Conservation (phyloP, 2,329 filamentous ascomycete species). For the Leptographium procerum region DNA sequence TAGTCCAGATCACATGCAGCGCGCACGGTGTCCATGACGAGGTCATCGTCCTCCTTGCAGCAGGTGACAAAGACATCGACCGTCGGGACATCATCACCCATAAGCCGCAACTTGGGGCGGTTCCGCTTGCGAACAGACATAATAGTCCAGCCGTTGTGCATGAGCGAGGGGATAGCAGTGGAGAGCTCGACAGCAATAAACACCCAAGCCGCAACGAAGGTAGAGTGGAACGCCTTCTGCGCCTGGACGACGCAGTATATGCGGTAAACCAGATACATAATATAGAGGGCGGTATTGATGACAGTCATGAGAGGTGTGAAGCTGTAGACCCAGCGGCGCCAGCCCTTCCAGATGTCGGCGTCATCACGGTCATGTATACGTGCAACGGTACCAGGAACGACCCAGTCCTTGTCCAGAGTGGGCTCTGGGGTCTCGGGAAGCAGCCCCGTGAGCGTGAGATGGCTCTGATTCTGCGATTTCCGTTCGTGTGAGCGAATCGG, state of each 20-base stretch:
- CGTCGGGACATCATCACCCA: slow-evolving; percentile 36
- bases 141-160: slow-evolving; percentile 49
- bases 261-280: slow-evolving; percentile 37
- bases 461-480: slow-evolving; percentile 27
- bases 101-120: slow-evolving; percentile 38
- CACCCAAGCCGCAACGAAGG: slow-evolving; percentile 42
- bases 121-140: slow-evolving; percentile 42
- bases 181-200: slow-evolving; percentile 44
- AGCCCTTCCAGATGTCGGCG: slow-evolving; percentile 31
- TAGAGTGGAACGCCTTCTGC: slow-evolving; percentile 26
- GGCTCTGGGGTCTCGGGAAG: slow-evolving; percentile 21
- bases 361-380: slow-evolving; percentile 33
- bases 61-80: slow-evolving; percentile 47
- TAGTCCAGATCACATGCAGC: slow-evolving; percentile 45
- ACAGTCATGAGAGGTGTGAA: slow-evolving; percentile 28
- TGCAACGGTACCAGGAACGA: slow-evolving; percentile 23
- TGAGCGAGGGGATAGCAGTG: slow-evolving; percentile 40
- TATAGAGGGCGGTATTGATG: slow-evolving; percentile 28
- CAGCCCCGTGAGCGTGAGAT: slow-evolving; percentile 28
- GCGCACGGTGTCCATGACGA: slow-evolving; percentile 44
- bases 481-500: neutral
- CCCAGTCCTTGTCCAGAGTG: slow-evolving; percentile 20
- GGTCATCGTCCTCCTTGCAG: slow-evolving; percentile 43
- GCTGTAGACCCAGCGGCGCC: slow-evolving; percentile 28
- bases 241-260: slow-evolving; percentile 41